phyloP scores from a whole-genome alignment of 23 red algal species.

The Gracilaria domingensis region DNA sequence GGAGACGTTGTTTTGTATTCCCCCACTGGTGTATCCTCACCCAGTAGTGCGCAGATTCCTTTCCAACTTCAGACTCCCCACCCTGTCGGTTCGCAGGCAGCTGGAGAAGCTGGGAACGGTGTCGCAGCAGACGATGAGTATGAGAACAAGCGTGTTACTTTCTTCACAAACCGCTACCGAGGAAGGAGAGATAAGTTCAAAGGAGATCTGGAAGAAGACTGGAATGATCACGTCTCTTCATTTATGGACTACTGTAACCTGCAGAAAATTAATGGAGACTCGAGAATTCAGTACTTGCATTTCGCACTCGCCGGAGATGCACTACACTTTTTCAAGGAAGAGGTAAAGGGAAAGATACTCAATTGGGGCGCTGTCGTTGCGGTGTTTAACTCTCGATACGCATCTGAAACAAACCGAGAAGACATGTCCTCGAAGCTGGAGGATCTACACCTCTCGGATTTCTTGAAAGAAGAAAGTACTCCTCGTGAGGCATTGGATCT shows the following conservation, averaged over 20 bases:
- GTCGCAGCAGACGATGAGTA: not conserved
- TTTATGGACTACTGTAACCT: slow-evolving; percentile 12
- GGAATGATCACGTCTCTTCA: not conserved
- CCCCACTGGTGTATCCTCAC: not conserved
- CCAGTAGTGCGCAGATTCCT: not conserved
- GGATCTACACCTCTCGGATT: too few species aligned
- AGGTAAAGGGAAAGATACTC: not conserved
- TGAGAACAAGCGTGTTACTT: not conserved
- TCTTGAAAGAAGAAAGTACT: too few species aligned
- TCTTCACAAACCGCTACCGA: not conserved
- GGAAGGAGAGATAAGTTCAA: slow-evolving; percentile 2
- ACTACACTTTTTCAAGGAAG: not conserved
- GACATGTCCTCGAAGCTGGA: not conserved
- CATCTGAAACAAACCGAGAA: not conserved
- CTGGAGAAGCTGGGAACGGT: not conserved
- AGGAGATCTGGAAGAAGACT: slow-evolving; percentile 14
- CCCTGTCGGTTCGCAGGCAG: not conserved
- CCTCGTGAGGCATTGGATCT: not conserved
- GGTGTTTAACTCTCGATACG: not conserved
- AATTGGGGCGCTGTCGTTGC: not conserved
- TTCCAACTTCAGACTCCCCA: not conserved
- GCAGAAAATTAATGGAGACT: not conserved
- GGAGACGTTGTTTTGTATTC: not conserved
- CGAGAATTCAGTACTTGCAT: not conserved
- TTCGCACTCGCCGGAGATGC: not conserved